A percentile compares a stretch with the other conserved stretches of the same genome.
Evolutionary conservation across 345 rosid species (phyloP).

Genomic region (Citrus glauca): DNA sequence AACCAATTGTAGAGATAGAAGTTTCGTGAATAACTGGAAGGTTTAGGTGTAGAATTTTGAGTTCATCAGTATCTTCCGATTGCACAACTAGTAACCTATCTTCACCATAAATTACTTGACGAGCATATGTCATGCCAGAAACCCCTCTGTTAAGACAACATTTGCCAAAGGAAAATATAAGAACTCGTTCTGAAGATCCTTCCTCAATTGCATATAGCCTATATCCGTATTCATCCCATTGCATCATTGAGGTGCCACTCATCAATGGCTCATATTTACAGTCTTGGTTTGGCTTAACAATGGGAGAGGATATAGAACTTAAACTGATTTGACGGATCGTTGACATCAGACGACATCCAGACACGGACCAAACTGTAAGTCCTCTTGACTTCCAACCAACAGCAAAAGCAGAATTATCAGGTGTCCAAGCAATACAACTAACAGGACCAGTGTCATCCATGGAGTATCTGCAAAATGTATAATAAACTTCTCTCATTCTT

Average conservation of each 20-base stretch:
- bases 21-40: slow-evolving; percentile 74
- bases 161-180: slow-evolving; percentile 92
- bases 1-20: slow-evolving; percentile 2
- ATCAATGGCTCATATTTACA: slow-evolving; percentile 80
- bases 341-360: slow-evolving; percentile 98
- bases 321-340: slow-evolving; percentile 92
- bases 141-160: slow-evolving; percentile 95
- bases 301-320: slow-evolving; percentile 79
- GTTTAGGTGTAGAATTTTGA: slow-evolving; percentile 80
- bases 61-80: slow-evolving; percentile 91
- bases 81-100: slow-evolving; percentile 95
- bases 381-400: slow-evolving; percentile 99
- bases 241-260: slow-evolving; percentile 80
- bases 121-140: slow-evolving; percentile 85
- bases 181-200: slow-evolving; percentile 75
- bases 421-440: slow-evolving; percentile 92
- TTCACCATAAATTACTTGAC: slow-evolving; percentile 94
- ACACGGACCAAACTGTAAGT: slow-evolving; percentile 93
- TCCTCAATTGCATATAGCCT: slow-evolving; percentile 87
- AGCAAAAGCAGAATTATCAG: slow-evolving; percentile 96
- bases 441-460: slow-evolving; percentile 95
- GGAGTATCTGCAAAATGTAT: slow-evolving; percentile 62
- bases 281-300: slow-evolving; percentile 67
- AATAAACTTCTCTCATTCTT: neutral
- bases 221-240: slow-evolving; percentile 97